Base-by-base conservation (phyloP, 2,329 filamentous ascomycete species). In the Magnaporthiopsis rhizophila region DNA sequence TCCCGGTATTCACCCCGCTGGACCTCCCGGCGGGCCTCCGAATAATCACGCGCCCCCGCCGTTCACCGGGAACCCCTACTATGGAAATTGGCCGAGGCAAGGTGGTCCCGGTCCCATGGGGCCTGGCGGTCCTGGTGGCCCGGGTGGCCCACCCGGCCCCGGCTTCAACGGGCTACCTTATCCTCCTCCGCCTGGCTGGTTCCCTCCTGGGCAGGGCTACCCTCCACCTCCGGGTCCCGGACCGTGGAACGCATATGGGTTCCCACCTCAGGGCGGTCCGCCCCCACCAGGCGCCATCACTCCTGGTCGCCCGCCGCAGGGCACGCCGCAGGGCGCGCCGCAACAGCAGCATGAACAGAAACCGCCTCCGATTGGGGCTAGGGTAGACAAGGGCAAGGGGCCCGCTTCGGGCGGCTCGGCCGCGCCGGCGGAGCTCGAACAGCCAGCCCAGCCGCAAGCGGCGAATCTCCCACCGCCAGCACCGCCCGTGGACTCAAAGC, bases 121-220 rank as follows among this genome's bases (percentile, higher is more conserved):
- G 4, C 45, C 45, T 8, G 45, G 45, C 21, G 45, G 69, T 34
- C 73, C 72, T n/a, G 57, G 32, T 32, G 62, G 62, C n/a, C 62
- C 62, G 18, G 36, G 36, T 24, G 62, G 61, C 9, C 62, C 62
- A 36, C 28, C 28, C 5, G 74, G 73, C 30, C 76, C 75, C 62
- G 76, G 74, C 62, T 83, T 81, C 65, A 76, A 86, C 68, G 87
- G 87, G 60, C 89, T 92, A 83, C 89, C 89, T 1, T 96, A 92
- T 74, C 90, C 89, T 67, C 88, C 87, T 21, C 90, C 87, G 60
- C 86, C 86, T 30, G 89, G 89, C 64, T 96, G 91, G 90, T 94
- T 88, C 73, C 89, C 89, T 69, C 86, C 83, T 11, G 89, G 88
- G 8, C 90, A 91, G 75, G 88, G 87, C 32, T 95, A 92, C 45